Conservation (phyloP, 306 rosid genomes). For the Fragaria ananassa region DNA sequence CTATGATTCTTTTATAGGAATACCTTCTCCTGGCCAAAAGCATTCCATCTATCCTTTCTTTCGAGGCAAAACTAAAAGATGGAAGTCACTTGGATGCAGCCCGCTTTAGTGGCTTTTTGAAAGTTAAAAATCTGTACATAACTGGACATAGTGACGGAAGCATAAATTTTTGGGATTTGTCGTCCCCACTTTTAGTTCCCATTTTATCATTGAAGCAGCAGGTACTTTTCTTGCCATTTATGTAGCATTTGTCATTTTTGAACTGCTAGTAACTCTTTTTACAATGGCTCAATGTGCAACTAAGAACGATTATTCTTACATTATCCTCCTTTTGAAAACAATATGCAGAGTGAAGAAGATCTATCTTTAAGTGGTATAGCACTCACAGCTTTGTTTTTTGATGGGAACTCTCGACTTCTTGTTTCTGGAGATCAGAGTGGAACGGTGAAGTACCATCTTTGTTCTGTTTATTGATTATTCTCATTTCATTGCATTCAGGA, state of each 20-base stretch:
- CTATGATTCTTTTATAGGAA: conserved; percentile 42
- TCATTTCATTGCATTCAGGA: neutral
- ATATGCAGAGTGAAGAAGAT: conserved; percentile 75
- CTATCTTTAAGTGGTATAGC: conserved; percentile 68
- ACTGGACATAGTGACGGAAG: conserved; percentile 83
- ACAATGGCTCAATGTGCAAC: neutral
- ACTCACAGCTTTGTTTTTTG: conserved; percentile 63
- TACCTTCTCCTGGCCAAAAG: conserved; percentile 45
- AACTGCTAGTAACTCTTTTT: neutral
- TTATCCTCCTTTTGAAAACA: neutral
- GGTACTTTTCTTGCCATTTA: conserved; percentile 37
- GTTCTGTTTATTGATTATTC: neutral
- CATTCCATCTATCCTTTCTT: conserved; percentile 57
- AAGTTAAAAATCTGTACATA: conserved; percentile 61
- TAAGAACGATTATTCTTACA: neutral
- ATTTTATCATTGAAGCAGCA: conserved; percentile 69
- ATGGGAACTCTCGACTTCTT: conserved; percentile 48
- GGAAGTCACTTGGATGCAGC: conserved; percentile 40
- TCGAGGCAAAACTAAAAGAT: conserved; percentile 55
- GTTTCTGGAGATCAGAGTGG: conserved; percentile 92
- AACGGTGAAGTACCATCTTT: conserved; percentile 49
- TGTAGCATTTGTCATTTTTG: neutral
- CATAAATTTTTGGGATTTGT: conserved; percentile 77
- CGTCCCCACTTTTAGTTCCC: conserved; percentile 64
- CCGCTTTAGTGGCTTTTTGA: conserved; percentile 69